Conservation (phyloP, 306 rosid genomes). For the Rubus parviflorus region DNA sequence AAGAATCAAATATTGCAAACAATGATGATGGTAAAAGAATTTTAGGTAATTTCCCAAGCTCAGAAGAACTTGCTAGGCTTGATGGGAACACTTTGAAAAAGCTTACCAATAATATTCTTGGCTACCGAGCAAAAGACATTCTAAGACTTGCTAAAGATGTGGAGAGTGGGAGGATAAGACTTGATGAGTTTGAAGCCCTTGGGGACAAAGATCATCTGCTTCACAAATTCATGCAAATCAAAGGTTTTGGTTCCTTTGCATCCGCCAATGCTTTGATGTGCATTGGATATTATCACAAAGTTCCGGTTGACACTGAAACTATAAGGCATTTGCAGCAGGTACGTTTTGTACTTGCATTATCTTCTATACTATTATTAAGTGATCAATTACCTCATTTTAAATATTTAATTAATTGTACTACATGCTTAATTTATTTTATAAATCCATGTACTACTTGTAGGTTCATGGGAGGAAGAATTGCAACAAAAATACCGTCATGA, state of each 20-base stretch:
- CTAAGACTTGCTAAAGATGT: constrained; percentile 20
- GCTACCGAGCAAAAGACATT: constrained; percentile 26
- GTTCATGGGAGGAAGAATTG: constrained; percentile 24
- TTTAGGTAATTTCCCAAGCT: constrained; percentile 33
- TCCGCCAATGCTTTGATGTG: constrained; percentile 34
- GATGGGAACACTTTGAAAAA: background rate
- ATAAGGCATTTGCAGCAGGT: constrained; percentile 33
- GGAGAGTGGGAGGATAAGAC: constrained; percentile 3
- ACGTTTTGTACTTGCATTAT: background rate
- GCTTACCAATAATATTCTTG: background rate
- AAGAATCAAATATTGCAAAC: background rate
- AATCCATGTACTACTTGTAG: background rate
- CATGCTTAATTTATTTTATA: background rate
- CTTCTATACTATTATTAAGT: background rate
- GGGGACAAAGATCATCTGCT: background rate
- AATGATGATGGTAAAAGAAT: background rate
- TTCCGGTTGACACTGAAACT: constrained; percentile 38
- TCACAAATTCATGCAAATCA: constrained; percentile 1
- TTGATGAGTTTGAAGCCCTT: background rate
- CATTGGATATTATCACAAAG: constrained; percentile 25
- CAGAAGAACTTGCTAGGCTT: constrained; percentile 20
- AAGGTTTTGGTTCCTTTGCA: constrained; percentile 35
- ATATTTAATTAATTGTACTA: too few species aligned
- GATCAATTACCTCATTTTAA: background rate
- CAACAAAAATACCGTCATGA: background rate